Conservation (phyloP, 2,329 filamentous ascomycete species). For the Calonectria fujianensis region DNA sequence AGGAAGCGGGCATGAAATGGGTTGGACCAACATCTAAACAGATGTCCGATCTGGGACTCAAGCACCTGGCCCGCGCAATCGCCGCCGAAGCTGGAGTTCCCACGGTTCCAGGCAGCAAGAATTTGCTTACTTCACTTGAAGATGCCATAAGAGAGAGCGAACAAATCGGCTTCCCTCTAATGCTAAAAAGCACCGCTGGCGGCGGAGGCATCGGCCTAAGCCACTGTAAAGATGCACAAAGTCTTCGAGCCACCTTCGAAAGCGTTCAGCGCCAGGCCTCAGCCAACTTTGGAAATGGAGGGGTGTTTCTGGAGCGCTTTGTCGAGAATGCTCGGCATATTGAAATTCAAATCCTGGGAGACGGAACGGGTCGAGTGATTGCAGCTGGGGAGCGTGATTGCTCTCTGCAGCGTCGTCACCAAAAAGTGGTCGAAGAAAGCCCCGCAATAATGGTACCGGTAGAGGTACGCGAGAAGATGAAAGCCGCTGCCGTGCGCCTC, state of each 20-base stretch:
- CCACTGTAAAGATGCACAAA: conserved; percentile 57
- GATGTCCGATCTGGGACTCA: conserved; percentile 62
- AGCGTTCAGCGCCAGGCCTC: conserved; percentile 62
- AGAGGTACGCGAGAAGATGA: conserved; percentile 59
- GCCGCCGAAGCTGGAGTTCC: conserved; percentile 57
- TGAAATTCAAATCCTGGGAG: conserved; percentile 70
- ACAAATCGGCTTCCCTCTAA: conserved; percentile 62
- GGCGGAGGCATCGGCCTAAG: conserved; percentile 68
- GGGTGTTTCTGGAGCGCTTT: conserved; percentile 65
- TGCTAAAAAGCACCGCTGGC: conserved; percentile 69
- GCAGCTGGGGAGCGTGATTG: conserved; percentile 69
- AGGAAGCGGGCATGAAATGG: conserved; percentile 74
- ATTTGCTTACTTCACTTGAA: conserved; percentile 52
- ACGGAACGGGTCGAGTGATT: conserved; percentile 64
- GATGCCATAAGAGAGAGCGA: conserved; percentile 56
- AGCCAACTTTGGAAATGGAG: conserved; percentile 64
- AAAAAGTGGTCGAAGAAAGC: conserved; percentile 71
- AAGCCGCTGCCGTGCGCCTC: conserved; percentile 60
- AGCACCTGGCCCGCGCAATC: conserved; percentile 61
- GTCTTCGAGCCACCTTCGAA: conserved; percentile 58
- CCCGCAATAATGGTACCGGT: conserved; percentile 60
- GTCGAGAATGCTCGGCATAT: conserved; percentile 66
- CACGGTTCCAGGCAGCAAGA: conserved; percentile 59
- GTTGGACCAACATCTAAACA: conserved; percentile 73
- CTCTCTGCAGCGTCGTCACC: conserved; percentile 69